phyloP scores from a whole-genome alignment of 805 yeast genomes.

The Ogataea degrootiae region DNA sequence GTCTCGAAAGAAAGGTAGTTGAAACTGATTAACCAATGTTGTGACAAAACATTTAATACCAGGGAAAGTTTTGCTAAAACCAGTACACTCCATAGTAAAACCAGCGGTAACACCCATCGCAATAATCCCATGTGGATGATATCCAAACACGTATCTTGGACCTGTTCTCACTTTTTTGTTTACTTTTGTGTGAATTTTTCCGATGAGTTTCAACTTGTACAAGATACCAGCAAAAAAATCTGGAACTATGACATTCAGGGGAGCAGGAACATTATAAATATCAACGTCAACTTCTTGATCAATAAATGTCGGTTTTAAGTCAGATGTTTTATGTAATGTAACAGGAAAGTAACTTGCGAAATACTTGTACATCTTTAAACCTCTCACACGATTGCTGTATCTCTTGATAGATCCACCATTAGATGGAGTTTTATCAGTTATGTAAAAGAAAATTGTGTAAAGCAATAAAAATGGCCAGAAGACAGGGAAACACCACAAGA shows the following conservation, averaged over 20 bases:
- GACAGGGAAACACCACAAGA: slow-evolving; percentile 44
- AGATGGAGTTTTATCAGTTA: slow-evolving; percentile 61
- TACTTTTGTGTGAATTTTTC: not conserved
- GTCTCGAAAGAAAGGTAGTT: slow-evolving; percentile 81
- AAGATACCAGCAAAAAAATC: not conserved
- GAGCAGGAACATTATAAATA: slow-evolving; percentile 5
- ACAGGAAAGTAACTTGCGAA: slow-evolving; percentile 83
- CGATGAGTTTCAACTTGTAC: not conserved
- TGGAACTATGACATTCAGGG: slow-evolving; percentile 4
- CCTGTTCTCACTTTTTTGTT: slow-evolving; percentile 42
- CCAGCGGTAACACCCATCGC: slow-evolving; percentile 88
- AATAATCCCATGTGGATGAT: slow-evolving; percentile 96
- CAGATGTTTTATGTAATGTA: slow-evolving; percentile 57
- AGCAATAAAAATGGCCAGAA: slow-evolving; percentile 63
- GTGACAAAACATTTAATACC: slow-evolving; percentile 76
- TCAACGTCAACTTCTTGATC: not conserved
- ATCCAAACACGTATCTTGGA: slow-evolving; percentile 81
- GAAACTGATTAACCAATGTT: slow-evolving; percentile 80
- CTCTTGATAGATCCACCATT: slow-evolving; percentile 66
- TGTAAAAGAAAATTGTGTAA: slow-evolving; percentile 56
- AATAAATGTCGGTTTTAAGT: slow-evolving; percentile 69
- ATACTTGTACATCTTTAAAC: slow-evolving; percentile 57
- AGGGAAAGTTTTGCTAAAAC: slow-evolving; percentile 66
- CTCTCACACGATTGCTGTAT: slow-evolving; percentile 52
- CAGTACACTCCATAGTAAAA: slow-evolving; percentile 76